Evolutionary conservation across 2,329 filamentous ascomycete species (phyloP).

Genomic region (Stachybotrys chartarum): DNA sequence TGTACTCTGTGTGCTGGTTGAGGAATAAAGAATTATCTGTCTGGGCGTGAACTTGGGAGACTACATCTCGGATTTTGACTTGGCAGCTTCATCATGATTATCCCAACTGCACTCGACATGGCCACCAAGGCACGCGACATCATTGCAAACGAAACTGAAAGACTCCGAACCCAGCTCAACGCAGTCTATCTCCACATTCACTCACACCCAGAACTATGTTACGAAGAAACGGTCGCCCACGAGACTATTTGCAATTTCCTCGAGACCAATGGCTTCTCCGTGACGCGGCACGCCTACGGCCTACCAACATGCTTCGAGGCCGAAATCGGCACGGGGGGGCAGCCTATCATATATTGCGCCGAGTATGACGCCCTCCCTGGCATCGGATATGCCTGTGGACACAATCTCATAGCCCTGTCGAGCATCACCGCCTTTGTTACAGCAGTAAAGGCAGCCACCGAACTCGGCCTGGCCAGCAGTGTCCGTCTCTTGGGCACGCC

Average conservation of each 20-base stretch:
- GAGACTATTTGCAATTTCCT: conserved; percentile 4
- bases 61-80: not conserved
- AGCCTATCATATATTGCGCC: conserved; percentile 4
- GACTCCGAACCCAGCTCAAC: not conserved
- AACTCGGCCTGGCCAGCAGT: conserved; percentile 1
- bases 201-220: conserved; percentile 12
- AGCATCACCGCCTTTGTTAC: conserved; percentile 32
- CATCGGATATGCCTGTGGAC: conserved; percentile 32
- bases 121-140: not conserved
- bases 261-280: conserved; percentile 4
- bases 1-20: not conserved
- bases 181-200: conserved; percentile 17
- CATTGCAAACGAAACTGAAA: not conserved
- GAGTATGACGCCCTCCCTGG: conserved; percentile 5
- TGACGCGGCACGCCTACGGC: conserved; percentile 5
- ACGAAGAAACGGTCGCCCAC: conserved; percentile 8
- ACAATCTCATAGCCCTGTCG: conserved; percentile 45
- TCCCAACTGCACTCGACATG: not conserved
- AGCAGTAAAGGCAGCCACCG: not conserved
- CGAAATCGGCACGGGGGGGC: conserved; percentile 5
- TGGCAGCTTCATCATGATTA: not conserved
- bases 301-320: conserved; percentile 8
- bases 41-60: not conserved
- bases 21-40: not conserved
- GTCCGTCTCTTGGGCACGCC: conserved; percentile 41